Base-by-base conservation (phyloP, 768 basidiomycete genomes). In the Kwoniella botswanensis region DNA sequence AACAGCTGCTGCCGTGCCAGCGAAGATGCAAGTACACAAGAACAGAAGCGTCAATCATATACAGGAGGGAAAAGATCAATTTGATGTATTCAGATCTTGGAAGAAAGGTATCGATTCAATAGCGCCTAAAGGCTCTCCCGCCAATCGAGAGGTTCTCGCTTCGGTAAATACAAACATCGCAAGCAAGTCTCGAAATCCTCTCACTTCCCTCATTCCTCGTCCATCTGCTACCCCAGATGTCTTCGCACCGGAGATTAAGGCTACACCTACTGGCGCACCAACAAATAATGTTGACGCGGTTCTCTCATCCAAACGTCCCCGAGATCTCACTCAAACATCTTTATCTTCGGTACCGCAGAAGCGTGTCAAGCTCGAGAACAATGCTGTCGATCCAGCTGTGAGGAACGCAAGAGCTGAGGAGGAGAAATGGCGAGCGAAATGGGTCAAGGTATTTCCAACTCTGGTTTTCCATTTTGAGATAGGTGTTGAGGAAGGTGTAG, bases 381-480 rank as follows among this genome's bases (percentile, higher is more conserved):
- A 42, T 11, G 18, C 35, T 56, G 61, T 35, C 18, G 65, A 67
- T 3, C 26, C 57, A 13, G 60, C 15, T 50, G 58, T 59, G 41
- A 67, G 29, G 54, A 57, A 21, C 11, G 60, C 67, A 26, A 57
- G 55, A 53, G 62, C 68, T 9, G 73, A 77, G 54, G 78, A 90
- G 72, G 85, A 86, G 4, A 91, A 92, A 75, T 98, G 93, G 86
- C 89, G 88, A 78, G 84, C 88, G 59, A 97, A 94, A 85, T 98
- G 94, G 84, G 88, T 87, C 65, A 88, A 88, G 63, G 92, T 92
- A 22, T 97, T 98, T 85, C 93, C 93, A 2, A 85, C 84, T 26
- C 93, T 91, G 86, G 88, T 86, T 18, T 96, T 98, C 83, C 91
- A 93, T 83, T 91, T 98, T 80, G 94, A 97, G 79, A 80, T 85